phyloP scores from a whole-genome alignment of 1,284 basidiomycete species.

The Ceratobasidium sp. region DNA sequence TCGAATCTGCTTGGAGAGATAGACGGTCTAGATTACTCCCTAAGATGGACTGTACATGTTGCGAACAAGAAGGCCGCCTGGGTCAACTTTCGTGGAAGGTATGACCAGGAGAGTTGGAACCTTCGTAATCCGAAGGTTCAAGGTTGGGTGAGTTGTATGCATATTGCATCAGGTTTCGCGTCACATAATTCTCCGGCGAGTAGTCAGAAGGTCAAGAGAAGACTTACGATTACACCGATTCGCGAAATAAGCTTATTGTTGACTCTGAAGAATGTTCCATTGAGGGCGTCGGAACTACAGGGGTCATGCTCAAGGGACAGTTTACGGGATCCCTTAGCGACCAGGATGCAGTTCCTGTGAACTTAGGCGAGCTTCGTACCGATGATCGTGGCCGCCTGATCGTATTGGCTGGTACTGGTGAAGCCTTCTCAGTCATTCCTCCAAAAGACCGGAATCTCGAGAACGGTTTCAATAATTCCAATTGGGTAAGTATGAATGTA shows the following conservation, averaged over 20 bases:
- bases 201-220: too few species aligned
- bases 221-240: constrained; percentile 41
- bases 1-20: constrained; percentile 52
- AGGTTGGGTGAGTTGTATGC: constrained; percentile 20
- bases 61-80: constrained; percentile 54
- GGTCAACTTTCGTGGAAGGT: constrained; percentile 44
- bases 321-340: constrained; percentile 48
- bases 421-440: constrained; percentile 47
- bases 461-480: constrained; percentile 53
- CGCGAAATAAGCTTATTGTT: constrained; percentile 48
- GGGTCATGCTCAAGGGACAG: constrained; percentile 12
- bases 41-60: constrained; percentile 54
- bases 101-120: constrained; percentile 8
- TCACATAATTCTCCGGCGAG: too few species aligned
- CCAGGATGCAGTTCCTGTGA: constrained; percentile 38
- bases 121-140: constrained; percentile 37
- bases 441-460: constrained; percentile 49
- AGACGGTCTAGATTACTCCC: constrained; percentile 45
- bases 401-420: constrained; percentile 52
- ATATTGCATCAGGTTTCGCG: too few species aligned
- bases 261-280: constrained; percentile 43
- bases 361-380: constrained; percentile 52
- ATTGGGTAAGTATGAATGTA: constrained; percentile 49
- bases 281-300: constrained; percentile 2
- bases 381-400: constrained; percentile 52